phyloP scores from a whole-genome alignment of 2,329 filamentous ascomycete genomes.

The Trichoderma aggressivum region DNA sequence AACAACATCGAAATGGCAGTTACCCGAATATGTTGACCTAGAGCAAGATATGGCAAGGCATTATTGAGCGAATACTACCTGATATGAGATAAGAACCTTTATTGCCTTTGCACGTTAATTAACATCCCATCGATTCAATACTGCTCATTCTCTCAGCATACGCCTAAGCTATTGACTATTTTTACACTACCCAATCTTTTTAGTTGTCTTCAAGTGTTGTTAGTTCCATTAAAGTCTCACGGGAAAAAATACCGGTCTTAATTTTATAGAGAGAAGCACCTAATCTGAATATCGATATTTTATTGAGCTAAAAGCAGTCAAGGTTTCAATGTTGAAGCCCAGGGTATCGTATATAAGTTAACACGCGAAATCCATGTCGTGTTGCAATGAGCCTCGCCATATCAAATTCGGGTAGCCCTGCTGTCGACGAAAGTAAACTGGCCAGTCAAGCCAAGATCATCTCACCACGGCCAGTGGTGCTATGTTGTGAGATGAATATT shows the following conservation, averaged over 20 bases:
- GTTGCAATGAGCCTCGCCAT: background rate
- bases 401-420: background rate
- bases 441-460: background rate
- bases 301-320: background rate
- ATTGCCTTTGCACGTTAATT: background rate
- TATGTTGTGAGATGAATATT: background rate
- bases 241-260: background rate
- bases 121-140: background rate
- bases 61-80: background rate
- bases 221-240: background rate
- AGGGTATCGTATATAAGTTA: background rate
- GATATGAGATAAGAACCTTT: too few relatives aligned
- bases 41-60: background rate
- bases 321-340: background rate
- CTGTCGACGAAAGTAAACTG: background rate
- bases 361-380: background rate
- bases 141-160: background rate
- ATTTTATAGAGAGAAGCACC: background rate
- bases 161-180: background rate
- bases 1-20: background rate
- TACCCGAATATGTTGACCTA: background rate
- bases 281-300: background rate
- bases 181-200: background rate
- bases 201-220: background rate
- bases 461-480: background rate